Percentiles rank a stretch among this genome's conserved stretches.
Evolutionary conservation across 2,329 filamentous ascomycete species (phyloP).

Genomic region (Colletotrichum sp.): DNA sequence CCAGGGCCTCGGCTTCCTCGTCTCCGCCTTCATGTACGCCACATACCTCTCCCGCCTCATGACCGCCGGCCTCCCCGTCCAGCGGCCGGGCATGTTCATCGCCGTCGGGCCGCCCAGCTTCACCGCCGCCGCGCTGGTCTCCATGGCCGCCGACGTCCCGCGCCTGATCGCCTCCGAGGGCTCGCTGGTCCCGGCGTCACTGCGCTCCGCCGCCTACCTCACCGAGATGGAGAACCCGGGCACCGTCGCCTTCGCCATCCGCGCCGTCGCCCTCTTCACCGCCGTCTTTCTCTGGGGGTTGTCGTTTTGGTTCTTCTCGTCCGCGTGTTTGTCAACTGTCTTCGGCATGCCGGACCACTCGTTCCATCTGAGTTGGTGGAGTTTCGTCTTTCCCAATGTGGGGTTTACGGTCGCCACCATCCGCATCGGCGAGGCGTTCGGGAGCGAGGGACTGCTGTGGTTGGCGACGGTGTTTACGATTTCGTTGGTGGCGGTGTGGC

Average conservation of each 20-base stretch:
- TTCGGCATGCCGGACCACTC: constrained; percentile 29
- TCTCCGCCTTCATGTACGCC: constrained; percentile 64
- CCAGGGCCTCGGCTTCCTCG: constrained; percentile 64
- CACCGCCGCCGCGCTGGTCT: constrained; percentile 38
- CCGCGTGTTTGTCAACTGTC: constrained; percentile 51
- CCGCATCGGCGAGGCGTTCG: constrained; percentile 50
- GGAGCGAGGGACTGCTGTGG: constrained; percentile 49
- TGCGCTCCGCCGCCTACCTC: constrained; percentile 7
- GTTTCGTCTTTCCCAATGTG: constrained; percentile 65
- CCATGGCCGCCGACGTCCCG: constrained; percentile 9
- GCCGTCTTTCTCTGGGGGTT: constrained; percentile 35
- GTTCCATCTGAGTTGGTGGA: constrained; percentile 61
- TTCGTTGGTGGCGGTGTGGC: constrained; percentile 52
- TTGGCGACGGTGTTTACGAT: constrained; percentile 57
- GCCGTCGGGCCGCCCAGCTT: constrained; percentile 63
- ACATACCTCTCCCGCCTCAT: constrained; percentile 65
- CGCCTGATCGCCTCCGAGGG: constrained; percentile 1
- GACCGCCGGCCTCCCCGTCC: constrained; percentile 58
- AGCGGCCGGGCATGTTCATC: constrained; percentile 68
- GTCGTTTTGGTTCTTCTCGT: constrained; percentile 53
- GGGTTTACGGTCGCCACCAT: constrained; percentile 61
- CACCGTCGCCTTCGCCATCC: constrained; percentile 15
- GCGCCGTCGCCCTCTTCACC: constrained; percentile 5
- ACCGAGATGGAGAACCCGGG: background rate
- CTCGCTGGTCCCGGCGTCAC: constrained; percentile 2